A percentile compares a stretch with the other conserved stretches of the same genome.
Conservation (phyloP, 495 filamentous ascomycete species). For the Hapsidospora chrysogenum region DNA sequence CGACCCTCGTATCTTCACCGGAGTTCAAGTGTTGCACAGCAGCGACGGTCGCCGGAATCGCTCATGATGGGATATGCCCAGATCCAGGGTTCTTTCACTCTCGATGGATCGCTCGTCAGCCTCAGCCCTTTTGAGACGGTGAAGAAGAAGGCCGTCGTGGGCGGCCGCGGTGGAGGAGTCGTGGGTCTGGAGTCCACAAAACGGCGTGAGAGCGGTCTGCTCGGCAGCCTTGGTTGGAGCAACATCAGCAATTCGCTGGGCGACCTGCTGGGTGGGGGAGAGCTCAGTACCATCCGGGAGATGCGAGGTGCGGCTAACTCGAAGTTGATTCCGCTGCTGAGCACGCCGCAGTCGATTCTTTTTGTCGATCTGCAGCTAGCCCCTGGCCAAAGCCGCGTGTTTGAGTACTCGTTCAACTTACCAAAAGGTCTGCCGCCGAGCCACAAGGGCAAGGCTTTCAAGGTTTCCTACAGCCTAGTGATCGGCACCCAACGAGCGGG, state of each 20-base stretch:
- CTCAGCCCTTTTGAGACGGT: constrained; percentile 86
- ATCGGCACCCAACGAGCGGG: constrained; percentile 85
- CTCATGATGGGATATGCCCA: constrained; percentile 98
- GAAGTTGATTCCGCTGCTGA: constrained; percentile 72
- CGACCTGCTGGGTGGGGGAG: constrained; percentile 67
- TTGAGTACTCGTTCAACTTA: constrained; percentile 68
- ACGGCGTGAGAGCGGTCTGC: constrained; percentile 52
- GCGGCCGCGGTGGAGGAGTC: constrained; percentile 71
- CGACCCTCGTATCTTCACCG: constrained; percentile 42
- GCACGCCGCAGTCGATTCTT: constrained; percentile 90
- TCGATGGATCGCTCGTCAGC: constrained; percentile 84
- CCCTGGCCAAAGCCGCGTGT: constrained; percentile 80
- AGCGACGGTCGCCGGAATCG: constrained; percentile 42
- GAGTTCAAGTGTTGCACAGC: constrained; percentile 38
- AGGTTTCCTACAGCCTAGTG: constrained; percentile 78
- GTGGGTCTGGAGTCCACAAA: constrained; percentile 63
- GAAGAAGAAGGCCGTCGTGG: constrained; percentile 82
- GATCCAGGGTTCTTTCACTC: constrained; percentile 75
- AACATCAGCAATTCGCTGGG: constrained; percentile 76
- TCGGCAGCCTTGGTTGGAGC: constrained; percentile 77
- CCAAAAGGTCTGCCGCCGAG: constrained; percentile 78
- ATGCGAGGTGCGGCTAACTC: constrained; percentile 72
- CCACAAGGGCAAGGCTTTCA: constrained; percentile 85
- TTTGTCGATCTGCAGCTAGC: constrained; percentile 83
- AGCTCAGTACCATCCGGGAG: constrained; percentile 82